Evolutionary conservation across 768 basidiomycete genomes (phyloP).

Genomic region (Mycena olivaceomarginata): DNA sequence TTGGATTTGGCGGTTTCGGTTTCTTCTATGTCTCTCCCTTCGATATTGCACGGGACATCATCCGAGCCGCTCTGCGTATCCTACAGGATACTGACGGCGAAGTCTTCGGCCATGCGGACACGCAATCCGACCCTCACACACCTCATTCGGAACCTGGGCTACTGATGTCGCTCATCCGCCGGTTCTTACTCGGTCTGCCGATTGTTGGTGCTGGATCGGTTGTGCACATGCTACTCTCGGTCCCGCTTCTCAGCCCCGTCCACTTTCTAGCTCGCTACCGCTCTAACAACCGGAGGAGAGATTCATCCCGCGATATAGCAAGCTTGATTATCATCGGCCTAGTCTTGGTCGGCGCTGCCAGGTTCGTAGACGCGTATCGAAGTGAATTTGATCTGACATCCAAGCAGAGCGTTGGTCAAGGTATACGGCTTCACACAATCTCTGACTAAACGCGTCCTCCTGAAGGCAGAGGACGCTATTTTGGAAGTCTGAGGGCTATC

Average conservation of each 20-base stretch:
- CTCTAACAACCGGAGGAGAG: slow-evolving; percentile 71
- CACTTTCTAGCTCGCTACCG: slow-evolving; percentile 83
- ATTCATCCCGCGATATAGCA: slow-evolving; percentile 76
- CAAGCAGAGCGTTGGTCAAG: slow-evolving; percentile 78
- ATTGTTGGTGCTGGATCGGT: slow-evolving; percentile 86
- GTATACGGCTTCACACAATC: slow-evolving; percentile 81
- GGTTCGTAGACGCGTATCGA: slow-evolving; percentile 61
- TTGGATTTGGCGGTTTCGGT: slow-evolving; percentile 42
- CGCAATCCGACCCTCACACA: slow-evolving; percentile 38
- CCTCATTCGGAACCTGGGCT: slow-evolving; percentile 63
- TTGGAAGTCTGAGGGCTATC: slow-evolving; percentile 77
- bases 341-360: slow-evolving; percentile 76
- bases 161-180: slow-evolving; percentile 74
- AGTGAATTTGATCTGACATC: slow-evolving; percentile 27
- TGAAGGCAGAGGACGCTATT: slow-evolving; percentile 87
- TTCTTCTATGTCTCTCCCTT: slow-evolving; percentile 71
- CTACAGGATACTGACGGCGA: slow-evolving; percentile 73
- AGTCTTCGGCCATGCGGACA: slow-evolving; percentile 46
- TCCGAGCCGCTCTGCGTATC: slow-evolving; percentile 78
- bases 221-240: slow-evolving; percentile 80
- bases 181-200: slow-evolving; percentile 87
- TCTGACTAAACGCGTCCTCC: slow-evolving; percentile 74
- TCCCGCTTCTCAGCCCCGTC: slow-evolving; percentile 79
- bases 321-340: slow-evolving; percentile 80
- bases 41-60: slow-evolving; percentile 75